These are phyloP conservation scores for Moniliella sp. DNA, from an alignment of 1,284 basidiomycete species.

Conservation along the genomic window DNA sequence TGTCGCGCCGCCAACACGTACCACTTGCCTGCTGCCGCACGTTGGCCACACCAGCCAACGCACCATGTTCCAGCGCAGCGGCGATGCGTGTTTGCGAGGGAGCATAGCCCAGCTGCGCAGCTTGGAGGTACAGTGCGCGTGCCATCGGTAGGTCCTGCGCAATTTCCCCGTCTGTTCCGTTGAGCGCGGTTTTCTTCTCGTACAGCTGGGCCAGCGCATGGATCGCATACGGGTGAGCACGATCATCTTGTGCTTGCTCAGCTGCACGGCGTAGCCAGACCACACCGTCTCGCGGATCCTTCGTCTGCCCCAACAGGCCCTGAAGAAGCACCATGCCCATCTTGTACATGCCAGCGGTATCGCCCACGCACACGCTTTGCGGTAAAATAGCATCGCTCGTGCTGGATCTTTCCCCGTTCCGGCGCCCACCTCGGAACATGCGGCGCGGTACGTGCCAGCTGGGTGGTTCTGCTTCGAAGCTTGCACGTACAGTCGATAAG, in stretches of 20 bases:
- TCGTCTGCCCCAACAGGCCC: slow-evolving; percentile 60
- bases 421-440: slow-evolving; percentile 94
- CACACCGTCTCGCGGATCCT: slow-evolving; percentile 71
- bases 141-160: slow-evolving; percentile 51
- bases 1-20: slow-evolving; percentile 92
- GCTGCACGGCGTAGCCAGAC: slow-evolving; percentile 86
- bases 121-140: slow-evolving; percentile 67
- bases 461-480: slow-evolving; percentile 87
- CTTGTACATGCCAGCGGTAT: slow-evolving; percentile 98
- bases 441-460: slow-evolving; percentile 80
- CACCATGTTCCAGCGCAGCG: slow-evolving; percentile 78
- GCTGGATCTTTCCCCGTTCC: slow-evolving; percentile 74
- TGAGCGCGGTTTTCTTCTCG: slow-evolving; percentile 42
- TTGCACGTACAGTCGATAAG: slow-evolving; percentile 86
- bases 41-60: slow-evolving; percentile 69
- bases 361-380: slow-evolving; percentile 86
- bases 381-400: slow-evolving; percentile 79
- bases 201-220: slow-evolving; percentile 85
- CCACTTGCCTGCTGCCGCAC: slow-evolving; percentile 84
- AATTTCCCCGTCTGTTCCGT: slow-evolving; percentile 35
- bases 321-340: slow-evolving; percentile 81
- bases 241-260: slow-evolving; percentile 88
- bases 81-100: slow-evolving; percentile 88
- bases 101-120: slow-evolving; percentile 77
- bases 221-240: slow-evolving; percentile 88